Evolutionary conservation across 768 basidiomycete genomes (phyloP), one percentile per base, ranked within the genome.

Genomic region (Agrocybe pediades): DNA sequence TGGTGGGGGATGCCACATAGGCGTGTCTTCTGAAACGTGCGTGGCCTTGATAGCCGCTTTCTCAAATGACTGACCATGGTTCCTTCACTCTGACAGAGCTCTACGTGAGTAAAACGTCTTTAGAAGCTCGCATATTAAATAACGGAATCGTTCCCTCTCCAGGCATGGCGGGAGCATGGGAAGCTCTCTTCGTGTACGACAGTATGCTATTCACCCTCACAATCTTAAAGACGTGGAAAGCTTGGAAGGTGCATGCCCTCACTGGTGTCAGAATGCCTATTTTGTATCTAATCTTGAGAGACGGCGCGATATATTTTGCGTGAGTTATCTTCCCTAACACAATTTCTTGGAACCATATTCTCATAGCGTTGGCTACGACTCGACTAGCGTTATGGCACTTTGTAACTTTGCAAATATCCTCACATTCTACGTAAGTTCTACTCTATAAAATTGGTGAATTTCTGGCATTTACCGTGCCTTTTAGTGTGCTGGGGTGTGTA

Each of bases 91-190:
- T 36, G 13, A 6, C 33, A 36, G 33, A 15, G 3, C 33, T 36
- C 6, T 15, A 11, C 33, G 33, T 36, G 3, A 36, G 33, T 36
- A 6, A 15, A 4, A 36, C 5, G 33, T 36, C 13, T n/a, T n/a
- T n/a, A n/a, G n/a, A n/a, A n/a, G n/a, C n/a, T n/a, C 5, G n/a
- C n/a, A n/a, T n/a, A n/a, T n/a, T n/a, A n/a, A n/a, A n/a, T n/a
- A n/a, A n/a, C n/a, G n/a, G n/a, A n/a, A n/a, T n/a, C n/a, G n/a
- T n/a, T n/a, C n/a, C n/a, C n/a, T n/a, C 5, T 6, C 17, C 16
- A 50, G 49, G 25, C 40, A 6, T 50, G 16, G 49, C 49, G 2
- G 40, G 40, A 13, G 24, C 40, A n/a, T 50, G 49, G 49, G 49
- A 50, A 19, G 24, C 24, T 17, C 39, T 50, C 24, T 41, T 50